Conservation (phyloP, 352 stramenopile genomes). For the Blastocystis sp. region DNA sequence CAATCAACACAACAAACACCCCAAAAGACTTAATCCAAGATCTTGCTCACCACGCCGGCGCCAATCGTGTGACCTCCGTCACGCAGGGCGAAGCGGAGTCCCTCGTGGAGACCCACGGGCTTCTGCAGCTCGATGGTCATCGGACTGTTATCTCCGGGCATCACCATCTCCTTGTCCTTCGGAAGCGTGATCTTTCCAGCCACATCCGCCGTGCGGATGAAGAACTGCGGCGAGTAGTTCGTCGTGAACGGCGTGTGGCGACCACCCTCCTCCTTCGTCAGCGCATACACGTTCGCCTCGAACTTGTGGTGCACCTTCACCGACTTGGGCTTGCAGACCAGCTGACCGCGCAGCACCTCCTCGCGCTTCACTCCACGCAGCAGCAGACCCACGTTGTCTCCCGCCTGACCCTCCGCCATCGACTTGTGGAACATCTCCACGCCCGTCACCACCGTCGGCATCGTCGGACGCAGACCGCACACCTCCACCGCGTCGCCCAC, state of each 20-base stretch:
- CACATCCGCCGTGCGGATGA: constrained; percentile 86
- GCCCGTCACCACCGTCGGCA: constrained; percentile 31
- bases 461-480: constrained; percentile 61
- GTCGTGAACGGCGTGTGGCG: constrained; percentile 89
- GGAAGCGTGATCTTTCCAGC: constrained; percentile 77
- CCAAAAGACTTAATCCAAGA: constrained; percentile 68
- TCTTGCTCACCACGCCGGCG: constrained; percentile 81
- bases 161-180: constrained; percentile 69
- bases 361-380: constrained; percentile 83
- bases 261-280: constrained; percentile 87
- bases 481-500: constrained; percentile 76
- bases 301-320: constrained; percentile 79
- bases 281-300: constrained; percentile 83
- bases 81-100: constrained; percentile 85
- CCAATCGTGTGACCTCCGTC: constrained; percentile 86
- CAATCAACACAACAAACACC: background rate
- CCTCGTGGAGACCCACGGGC: constrained; percentile 77
- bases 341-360: constrained; percentile 67
- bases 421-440: constrained; percentile 95
- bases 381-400: constrained; percentile 85
- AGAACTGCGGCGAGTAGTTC: constrained; percentile 92
- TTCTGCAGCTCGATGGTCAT: constrained; percentile 80
- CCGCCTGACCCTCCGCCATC: constrained; percentile 79
- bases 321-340: constrained; percentile 75
- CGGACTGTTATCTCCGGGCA: constrained; percentile 87